A percentile compares a stretch with the other conserved stretches of the same genome.
These are phyloP conservation scores for Clonostachys solani DNA, from an alignment of 2,329 filamentous ascomycete genomes.

Conservation along the genomic window DNA sequence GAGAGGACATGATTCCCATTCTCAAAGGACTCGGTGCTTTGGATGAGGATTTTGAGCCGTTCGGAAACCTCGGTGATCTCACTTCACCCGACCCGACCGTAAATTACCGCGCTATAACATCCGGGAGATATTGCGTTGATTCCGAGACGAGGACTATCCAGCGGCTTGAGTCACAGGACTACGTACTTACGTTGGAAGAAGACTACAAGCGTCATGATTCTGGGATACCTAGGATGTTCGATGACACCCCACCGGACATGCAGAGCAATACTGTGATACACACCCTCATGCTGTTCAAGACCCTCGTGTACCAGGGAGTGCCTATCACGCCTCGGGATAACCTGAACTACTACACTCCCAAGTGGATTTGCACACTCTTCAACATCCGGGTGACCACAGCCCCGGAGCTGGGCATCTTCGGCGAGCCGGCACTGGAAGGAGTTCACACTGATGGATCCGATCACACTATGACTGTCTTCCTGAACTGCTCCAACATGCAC, in stretches of 20 bases:
- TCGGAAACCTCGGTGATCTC: conserved; percentile 12
- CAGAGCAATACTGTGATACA: conserved; percentile 20
- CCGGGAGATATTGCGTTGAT: conserved; percentile 16
- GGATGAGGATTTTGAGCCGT: conserved; percentile 12
- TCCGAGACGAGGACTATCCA: conserved; percentile 11
- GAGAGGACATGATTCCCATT: conserved; percentile 14
- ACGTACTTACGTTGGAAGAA: conserved; percentile 14
- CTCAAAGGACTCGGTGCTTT: conserved; percentile 13
- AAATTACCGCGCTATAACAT: conserved; percentile 12
- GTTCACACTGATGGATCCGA: conserved; percentile 21
- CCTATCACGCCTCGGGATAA: conserved; percentile 7
- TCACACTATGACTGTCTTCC: conserved; percentile 20
- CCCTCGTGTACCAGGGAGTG: conserved; percentile 13
- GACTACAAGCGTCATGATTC: conserved; percentile 20
- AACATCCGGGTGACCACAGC: conserved; percentile 16
- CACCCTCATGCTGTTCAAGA: conserved; percentile 20
- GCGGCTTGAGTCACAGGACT: conserved; percentile 17
- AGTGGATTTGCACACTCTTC: conserved; percentile 17
- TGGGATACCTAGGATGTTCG: conserved; percentile 14
- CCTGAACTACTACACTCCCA: conserved; percentile 15
- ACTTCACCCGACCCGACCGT: conserved; percentile 15
- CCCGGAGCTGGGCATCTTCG: conserved; percentile 8
- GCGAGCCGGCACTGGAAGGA: conserved; percentile 21
- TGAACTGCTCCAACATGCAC: conserved; percentile 17
- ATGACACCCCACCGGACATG: conserved; percentile 14